Conservation (phyloP, 2,329 filamentous ascomycete genomes). For the Alternaria triticina region DNA sequence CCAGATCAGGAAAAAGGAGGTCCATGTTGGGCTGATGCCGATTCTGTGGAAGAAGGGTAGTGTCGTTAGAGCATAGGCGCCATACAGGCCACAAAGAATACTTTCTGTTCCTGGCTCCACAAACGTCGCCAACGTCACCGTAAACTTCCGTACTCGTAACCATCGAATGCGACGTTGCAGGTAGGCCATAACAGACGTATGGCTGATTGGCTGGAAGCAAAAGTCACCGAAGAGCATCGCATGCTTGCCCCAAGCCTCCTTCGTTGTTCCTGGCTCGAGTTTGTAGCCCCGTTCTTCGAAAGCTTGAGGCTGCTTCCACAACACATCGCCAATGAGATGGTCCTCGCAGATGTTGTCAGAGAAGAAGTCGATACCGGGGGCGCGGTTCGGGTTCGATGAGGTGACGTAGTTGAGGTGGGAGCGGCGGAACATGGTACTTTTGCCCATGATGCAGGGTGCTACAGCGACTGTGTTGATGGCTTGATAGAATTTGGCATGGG, state of each 20-base stretch:
- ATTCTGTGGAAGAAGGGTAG: slow-evolving; percentile 67
- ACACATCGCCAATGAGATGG: slow-evolving; percentile 88
- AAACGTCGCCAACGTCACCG: slow-evolving; percentile 84
- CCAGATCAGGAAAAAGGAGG: slow-evolving; percentile 71
- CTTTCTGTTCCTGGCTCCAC: slow-evolving; percentile 93
- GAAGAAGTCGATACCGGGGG: slow-evolving; percentile 86
- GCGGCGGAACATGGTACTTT: slow-evolving; percentile 97
- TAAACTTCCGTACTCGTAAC: slow-evolving; percentile 93
- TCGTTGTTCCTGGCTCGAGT: slow-evolving; percentile 31
- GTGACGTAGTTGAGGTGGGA: slow-evolving; percentile 83
- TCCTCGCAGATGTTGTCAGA: slow-evolving; percentile 97
- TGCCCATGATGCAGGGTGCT: slow-evolving; percentile 93
- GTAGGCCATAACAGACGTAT: slow-evolving; percentile 79
- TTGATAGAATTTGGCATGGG: slow-evolving; percentile 96
- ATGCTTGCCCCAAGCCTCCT: slow-evolving; percentile 72
- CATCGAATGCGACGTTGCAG: slow-evolving; percentile 83
- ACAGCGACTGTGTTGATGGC: slow-evolving; percentile 93
- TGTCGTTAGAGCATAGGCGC: slow-evolving; percentile 79
- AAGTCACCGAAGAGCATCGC: slow-evolving; percentile 84
- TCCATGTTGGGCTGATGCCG: slow-evolving; percentile 70
- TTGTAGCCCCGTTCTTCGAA: slow-evolving; percentile 37
- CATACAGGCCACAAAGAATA: slow-evolving; percentile 80
- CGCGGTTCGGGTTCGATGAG: slow-evolving; percentile 56
- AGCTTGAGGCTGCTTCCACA: slow-evolving; percentile 71
- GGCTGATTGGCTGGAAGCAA: slow-evolving; percentile 85